phyloP scores from a whole-genome alignment of 2,329 filamentous ascomycete genomes.

The Xylariaceae sp. region DNA sequence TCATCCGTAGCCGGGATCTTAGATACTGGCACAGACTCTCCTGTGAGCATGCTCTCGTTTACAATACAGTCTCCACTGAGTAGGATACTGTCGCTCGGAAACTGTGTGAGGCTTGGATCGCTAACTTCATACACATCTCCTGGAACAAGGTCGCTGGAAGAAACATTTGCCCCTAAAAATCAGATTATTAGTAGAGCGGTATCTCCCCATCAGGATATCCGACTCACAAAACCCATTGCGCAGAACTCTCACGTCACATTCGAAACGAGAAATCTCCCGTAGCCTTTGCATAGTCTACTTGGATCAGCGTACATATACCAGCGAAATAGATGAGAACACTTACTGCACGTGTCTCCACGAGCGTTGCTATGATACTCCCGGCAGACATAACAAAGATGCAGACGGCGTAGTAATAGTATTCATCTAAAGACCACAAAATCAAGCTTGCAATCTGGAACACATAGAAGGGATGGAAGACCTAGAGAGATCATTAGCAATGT shows the following conservation, averaged over 20 bases:
- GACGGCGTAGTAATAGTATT: slow-evolving; percentile 96
- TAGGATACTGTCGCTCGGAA: slow-evolving; percentile 88
- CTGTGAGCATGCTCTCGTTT: slow-evolving; percentile 98
- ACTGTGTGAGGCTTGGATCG: slow-evolving; percentile 80
- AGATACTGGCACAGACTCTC: slow-evolving; percentile 94
- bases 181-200: slow-evolving; percentile 18
- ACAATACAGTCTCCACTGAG: slow-evolving; percentile 95
- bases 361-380: slow-evolving; percentile 82
- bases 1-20: slow-evolving; percentile 83
- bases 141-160: slow-evolving; percentile 84
- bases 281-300: slow-evolving; percentile 79
- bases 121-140: slow-evolving; percentile 97
- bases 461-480: slow-evolving; percentile 96
- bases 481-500: slow-evolving; percentile 19
- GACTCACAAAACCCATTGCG: slow-evolving; percentile 85
- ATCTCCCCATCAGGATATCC: neutral
- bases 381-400: slow-evolving; percentile 95
- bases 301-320: slow-evolving; percentile 9
- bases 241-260: slow-evolving; percentile 90
- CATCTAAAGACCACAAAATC: slow-evolving; percentile 87
- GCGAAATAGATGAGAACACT: slow-evolving; percentile 29
- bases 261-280: slow-evolving; percentile 87
- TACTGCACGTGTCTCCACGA: slow-evolving; percentile 83
- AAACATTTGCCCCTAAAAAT: slow-evolving; percentile 69
- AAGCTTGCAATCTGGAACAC: slow-evolving; percentile 96